Percentiles rank a stretch among this genome's conserved stretches.
phyloP scores from a whole-genome alignment of 805 yeast species.

The Wickerhamiella galacta region DNA sequence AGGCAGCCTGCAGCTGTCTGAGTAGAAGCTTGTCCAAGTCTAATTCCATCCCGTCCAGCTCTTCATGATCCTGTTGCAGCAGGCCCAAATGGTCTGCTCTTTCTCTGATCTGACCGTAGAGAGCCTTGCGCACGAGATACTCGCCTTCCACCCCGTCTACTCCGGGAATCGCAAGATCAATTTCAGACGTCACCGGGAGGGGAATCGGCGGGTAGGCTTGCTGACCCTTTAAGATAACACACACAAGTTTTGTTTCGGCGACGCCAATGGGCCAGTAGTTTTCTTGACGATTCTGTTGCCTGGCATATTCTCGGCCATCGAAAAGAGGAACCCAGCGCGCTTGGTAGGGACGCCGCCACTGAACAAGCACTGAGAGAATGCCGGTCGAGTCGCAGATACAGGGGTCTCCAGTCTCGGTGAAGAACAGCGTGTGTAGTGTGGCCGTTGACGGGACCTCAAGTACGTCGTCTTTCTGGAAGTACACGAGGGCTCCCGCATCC shows the following conservation, averaged over 20 bases:
- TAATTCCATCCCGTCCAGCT: conserved; percentile 35
- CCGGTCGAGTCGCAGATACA: conserved; percentile 71
- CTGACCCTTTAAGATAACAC: conserved; percentile 54
- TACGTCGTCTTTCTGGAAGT: conserved; percentile 20
- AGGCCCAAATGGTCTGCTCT: conserved; percentile 14
- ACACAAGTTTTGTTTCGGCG: conserved; percentile 44
- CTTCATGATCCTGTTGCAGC: conserved; percentile 27
- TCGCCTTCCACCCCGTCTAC: conserved; percentile 14
- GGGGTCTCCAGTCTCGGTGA: conserved; percentile 81
- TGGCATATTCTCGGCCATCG: conserved; percentile 31
- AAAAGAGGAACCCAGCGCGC: conserved; percentile 79
- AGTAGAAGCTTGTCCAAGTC: conserved; percentile 63
- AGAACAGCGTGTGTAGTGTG: conserved; percentile 51
- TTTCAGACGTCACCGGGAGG: conserved; percentile 64
- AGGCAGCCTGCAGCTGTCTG: conserved; percentile 55
- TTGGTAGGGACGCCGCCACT: conserved; percentile 65
- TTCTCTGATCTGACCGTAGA: conserved; percentile 14
- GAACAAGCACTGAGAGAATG: conserved; percentile 46
- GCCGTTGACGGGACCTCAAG: conserved; percentile 22
- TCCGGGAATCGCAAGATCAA: conserved; percentile 55
- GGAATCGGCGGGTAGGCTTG: conserved; percentile 63
- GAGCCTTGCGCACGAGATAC: conserved; percentile 15
- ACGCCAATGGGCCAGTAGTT: conserved; percentile 81
- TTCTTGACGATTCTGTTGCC: conserved; percentile 38
- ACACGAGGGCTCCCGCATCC: conserved; percentile 28